Base-by-base conservation (phyloP, 2,329 filamentous ascomycete genomes). In the Aspergillus viridinutans region DNA sequence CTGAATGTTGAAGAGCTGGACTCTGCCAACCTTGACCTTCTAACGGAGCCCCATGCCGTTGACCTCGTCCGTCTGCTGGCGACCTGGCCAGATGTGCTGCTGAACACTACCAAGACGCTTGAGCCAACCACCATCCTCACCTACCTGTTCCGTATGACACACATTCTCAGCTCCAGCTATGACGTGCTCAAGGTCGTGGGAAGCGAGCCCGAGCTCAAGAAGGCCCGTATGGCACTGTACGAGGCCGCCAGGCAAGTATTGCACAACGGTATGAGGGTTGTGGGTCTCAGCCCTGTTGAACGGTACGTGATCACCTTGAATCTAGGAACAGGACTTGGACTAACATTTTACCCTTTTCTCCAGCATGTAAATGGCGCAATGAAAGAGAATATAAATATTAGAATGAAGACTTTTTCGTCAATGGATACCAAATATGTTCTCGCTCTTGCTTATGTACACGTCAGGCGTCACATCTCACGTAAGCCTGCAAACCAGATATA, bases 111-210 rank as follows among this genome's bases (percentile, higher is more conserved):
- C 69, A 87, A 83, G 74, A 87, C 83, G 0, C 80, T 86, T n/a
- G 87, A 89, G 65, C 85, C 86, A 0, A 80, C 84, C 2, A 86
- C 84, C 0, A 80, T 88, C n/a, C 74, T 89, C 28, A 84, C 80
- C 1, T 89, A 89, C 66, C 74, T 89, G 48, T 87, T 87, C 78
- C 83, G 83, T 74, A 85, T 87, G 81, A 82, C 83, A 17, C 85
- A 87, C 71, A 76, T 80, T 61, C 71, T 87, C 54, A 84, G 80
- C 68, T 83, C 81, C 20, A 82, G 82, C 63, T 87, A 87, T 70
- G 84, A 87, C 64, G 80, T 83, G 56, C 74, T 87, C 57, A 83
- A 84, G 68, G 84, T 87, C 29, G 78, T 87, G 50, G 82, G 83
- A 50, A 82, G 80, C 50, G 84, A 86, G 64, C 76, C 75, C 23